Percentiles rank a stretch among this genome's conserved stretches.
These are phyloP conservation scores for Apiotrichum siamense DNA, from an alignment of 1,284 basidiomycete species.

Conservation along the genomic window DNA sequence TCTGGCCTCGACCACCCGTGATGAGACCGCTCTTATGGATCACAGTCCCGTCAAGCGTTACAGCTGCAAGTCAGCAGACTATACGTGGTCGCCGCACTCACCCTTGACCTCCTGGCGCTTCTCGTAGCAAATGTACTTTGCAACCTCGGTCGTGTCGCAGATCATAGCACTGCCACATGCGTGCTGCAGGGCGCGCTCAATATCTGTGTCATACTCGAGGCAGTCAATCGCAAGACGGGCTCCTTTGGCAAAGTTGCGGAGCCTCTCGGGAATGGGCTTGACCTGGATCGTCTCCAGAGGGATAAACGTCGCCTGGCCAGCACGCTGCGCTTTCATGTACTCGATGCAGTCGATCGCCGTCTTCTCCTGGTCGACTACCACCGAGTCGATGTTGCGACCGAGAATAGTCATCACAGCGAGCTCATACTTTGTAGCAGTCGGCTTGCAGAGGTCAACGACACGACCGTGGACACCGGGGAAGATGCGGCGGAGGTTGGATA, in stretches of 20 bases:
- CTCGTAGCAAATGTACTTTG: slow-evolving; percentile 84
- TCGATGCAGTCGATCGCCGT: slow-evolving; percentile 97
- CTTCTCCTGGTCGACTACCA: slow-evolving; percentile 94
- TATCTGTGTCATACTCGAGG: slow-evolving; percentile 75
- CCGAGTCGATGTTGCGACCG: slow-evolving; percentile 88
- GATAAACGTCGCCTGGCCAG: slow-evolving; percentile 93
- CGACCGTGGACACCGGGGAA: slow-evolving; percentile 89
- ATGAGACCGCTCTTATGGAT: slow-evolving; percentile 97
- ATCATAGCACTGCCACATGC: slow-evolving; percentile 93
- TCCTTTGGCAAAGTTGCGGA: slow-evolving; percentile 82
- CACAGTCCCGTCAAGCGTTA: slow-evolving; percentile 92
- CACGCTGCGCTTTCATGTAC: slow-evolving; percentile 92
- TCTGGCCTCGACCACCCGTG: slow-evolving; percentile 80
- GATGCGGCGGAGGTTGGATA: slow-evolving; percentile 73
- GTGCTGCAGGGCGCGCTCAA: slow-evolving; percentile 91
- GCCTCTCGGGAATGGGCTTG: slow-evolving; percentile 90
- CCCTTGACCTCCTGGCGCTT: slow-evolving; percentile 94
- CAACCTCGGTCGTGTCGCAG: slow-evolving; percentile 90
- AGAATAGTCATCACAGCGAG: slow-evolving; percentile 90
- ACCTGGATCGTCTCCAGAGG: slow-evolving; percentile 94
- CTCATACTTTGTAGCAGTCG: slow-evolving; percentile 87
- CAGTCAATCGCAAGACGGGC: slow-evolving; percentile 92
- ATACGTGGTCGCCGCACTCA: slow-evolving; percentile 40
- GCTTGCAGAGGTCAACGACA: slow-evolving; percentile 87
- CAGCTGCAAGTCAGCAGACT: slow-evolving; percentile 55